These are phyloP conservation scores for Xylariaceae sp. DNA, from an alignment of 2,329 filamentous ascomycete species.

Conservation along the genomic window DNA sequence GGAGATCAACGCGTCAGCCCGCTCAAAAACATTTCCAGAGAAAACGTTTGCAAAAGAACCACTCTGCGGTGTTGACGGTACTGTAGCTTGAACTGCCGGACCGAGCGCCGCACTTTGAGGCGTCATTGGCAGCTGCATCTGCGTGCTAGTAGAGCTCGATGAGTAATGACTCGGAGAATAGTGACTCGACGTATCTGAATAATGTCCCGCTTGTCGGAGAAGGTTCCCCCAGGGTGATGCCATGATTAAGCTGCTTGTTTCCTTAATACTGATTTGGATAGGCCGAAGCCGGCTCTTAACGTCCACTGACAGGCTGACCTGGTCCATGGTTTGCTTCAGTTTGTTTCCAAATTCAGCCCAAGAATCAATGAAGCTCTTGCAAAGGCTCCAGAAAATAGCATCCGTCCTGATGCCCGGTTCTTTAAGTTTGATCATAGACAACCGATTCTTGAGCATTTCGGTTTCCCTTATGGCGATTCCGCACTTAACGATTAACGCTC, in stretches of 20 bases:
- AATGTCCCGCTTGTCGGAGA: conserved; percentile 42
- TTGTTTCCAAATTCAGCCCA: conserved; percentile 71
- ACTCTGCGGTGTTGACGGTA: conserved; percentile 73
- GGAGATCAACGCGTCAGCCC: conserved; percentile 63
- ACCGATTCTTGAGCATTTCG: conserved; percentile 72
- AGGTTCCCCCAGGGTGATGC: conserved; percentile 64
- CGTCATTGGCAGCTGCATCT: conserved; percentile 72
- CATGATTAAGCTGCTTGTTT: conserved; percentile 75
- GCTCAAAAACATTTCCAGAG: conserved; percentile 65
- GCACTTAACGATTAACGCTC: conserved; percentile 73
- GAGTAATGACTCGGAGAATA: conserved; percentile 45
- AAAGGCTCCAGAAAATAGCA: conserved; percentile 70
- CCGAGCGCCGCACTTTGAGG: conserved; percentile 89
- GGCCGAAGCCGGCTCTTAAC: conserved; percentile 78
- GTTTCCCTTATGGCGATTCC: conserved; percentile 74
- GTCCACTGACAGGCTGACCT: conserved; percentile 65
- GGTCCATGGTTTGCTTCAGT: conserved; percentile 62
- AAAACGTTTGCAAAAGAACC: conserved; percentile 63
- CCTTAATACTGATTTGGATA: conserved; percentile 82
- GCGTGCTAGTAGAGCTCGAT: conserved; percentile 42
- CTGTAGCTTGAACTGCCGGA: conserved; percentile 87
- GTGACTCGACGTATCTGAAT: conserved; percentile 32
- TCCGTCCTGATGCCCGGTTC: conserved; percentile 77
- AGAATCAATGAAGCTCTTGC: conserved; percentile 74
- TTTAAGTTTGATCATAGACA: conserved; percentile 83